phyloP scores from a whole-genome alignment of 148 eudicot species.

The Nepenthes mirabilis region DNA sequence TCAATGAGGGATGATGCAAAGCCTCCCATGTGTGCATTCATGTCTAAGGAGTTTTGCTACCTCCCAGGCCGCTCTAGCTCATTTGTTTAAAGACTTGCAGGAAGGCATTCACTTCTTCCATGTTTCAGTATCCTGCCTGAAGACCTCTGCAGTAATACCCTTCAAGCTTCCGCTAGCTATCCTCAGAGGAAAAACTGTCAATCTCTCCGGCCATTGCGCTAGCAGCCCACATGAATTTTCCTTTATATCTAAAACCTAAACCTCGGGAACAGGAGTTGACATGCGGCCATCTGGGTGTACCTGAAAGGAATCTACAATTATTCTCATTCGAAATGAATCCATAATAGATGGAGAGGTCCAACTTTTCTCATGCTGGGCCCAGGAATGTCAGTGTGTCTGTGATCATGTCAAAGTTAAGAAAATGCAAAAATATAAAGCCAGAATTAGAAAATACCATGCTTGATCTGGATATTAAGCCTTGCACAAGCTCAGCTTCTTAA shows the following conservation, averaged over 20 bases:
- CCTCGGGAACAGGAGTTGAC: conserved; percentile 70
- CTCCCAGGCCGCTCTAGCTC: conserved; percentile 59
- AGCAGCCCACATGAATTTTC: conserved; percentile 56
- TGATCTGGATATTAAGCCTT: conserved; percentile 35
- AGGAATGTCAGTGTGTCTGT: too few species aligned
- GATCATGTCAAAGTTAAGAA: too few species aligned
- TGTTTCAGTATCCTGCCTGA: conserved; percentile 25
- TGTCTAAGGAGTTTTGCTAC: conserved; percentile 76
- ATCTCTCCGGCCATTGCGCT: conserved; percentile 62
- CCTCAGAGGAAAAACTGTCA: conserved; percentile 61
- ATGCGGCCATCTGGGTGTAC: conserved; percentile 47
- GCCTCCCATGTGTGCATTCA: conserved; percentile 88
- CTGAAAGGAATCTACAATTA: too few species aligned
- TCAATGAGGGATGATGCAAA: conserved; percentile 72
- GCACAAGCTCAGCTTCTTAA: conserved; percentile 54
- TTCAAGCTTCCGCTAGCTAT: conserved; percentile 36
- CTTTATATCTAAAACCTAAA: conserved; percentile 20
- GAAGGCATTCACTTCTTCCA: conserved; percentile 53
- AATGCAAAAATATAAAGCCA: too few species aligned
- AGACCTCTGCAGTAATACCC: conserved; percentile 41
- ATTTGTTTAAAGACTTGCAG: conserved; percentile 32
- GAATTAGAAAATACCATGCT: conserved; percentile 45
- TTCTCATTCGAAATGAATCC: too few species aligned
- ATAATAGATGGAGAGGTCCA: too few species aligned
- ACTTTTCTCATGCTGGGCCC: too few species aligned